Evolutionary conservation across 768 basidiomycete genomes (phyloP).

Genomic region (Suillus spraguei): DNA sequence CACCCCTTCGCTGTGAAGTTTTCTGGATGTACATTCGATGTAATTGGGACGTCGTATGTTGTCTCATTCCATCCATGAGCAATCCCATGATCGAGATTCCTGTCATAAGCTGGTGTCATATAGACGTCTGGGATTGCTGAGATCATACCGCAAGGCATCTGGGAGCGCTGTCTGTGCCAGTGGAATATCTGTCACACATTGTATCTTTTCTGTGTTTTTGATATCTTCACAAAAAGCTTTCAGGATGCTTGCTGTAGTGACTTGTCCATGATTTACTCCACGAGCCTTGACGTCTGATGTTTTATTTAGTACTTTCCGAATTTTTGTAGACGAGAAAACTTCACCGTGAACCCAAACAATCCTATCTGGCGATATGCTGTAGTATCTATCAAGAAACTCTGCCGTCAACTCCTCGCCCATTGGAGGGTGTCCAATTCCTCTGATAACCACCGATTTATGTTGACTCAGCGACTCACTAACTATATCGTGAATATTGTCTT

Average conservation of each 20-base stretch:
- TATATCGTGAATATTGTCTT: not conserved
- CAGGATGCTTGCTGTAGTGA: not conserved
- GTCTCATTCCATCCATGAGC: not conserved
- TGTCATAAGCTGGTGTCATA: no score
- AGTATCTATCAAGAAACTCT: not conserved
- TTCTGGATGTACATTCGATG: not conserved
- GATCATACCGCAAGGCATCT: not conserved
- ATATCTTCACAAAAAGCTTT: not conserved
- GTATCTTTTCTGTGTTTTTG: not conserved
- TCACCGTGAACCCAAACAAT: not conserved
- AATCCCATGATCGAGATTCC: not conserved
- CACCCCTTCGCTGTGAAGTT: not conserved
- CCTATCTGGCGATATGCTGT: not conserved
- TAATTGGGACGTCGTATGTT: not conserved
- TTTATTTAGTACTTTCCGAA: not conserved
- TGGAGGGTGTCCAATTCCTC: not conserved
- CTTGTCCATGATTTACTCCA: not conserved
- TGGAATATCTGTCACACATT: not conserved
- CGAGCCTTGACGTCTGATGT: not conserved
- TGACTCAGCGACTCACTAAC: not conserved
- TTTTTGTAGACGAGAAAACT: no score
- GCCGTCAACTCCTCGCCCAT: not conserved
- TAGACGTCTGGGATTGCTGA: not conserved
- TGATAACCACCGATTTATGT: not conserved
- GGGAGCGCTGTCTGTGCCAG: not conserved